Percentiles rank a stretch among this genome's conserved stretches.
phyloP scores from a whole-genome alignment of 2,329 filamentous ascomycete species.

The Ceratocystis smalleyi region DNA sequence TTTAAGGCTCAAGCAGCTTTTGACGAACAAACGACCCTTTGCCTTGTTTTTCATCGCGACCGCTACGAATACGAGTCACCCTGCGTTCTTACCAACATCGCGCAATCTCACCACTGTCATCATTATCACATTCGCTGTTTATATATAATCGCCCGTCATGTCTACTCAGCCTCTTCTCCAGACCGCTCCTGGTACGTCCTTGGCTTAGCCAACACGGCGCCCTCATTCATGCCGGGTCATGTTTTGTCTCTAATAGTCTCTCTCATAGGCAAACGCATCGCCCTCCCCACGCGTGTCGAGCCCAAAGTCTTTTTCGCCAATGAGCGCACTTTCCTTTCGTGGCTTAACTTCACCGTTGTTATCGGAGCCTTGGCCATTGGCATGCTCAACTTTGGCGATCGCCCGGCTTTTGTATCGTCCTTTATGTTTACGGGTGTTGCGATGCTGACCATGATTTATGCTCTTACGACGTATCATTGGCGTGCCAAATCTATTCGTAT shows the following conservation, averaged over 20 bases:
- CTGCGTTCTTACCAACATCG: background rate
- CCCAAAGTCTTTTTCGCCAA: conserved; percentile 99
- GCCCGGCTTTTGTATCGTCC: conserved; percentile 81
- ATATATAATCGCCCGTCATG: conserved; percentile 33
- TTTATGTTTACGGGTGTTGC: conserved; percentile 88
- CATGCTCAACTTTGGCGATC: conserved; percentile 95
- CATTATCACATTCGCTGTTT: conserved; percentile 5
- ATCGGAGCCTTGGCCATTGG: conserved; percentile 91
- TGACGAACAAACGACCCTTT: background rate
- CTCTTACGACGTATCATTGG: conserved; percentile 92
- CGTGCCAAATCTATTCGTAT: conserved; percentile 80
- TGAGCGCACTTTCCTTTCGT: conserved; percentile 96
- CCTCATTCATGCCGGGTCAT: too few relatives aligned
- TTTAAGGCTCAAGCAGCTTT: background rate
- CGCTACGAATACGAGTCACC: background rate
- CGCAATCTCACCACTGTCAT: conserved; percentile 17
- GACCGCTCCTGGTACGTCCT: conserved; percentile 64
- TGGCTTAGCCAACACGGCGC: background rate
- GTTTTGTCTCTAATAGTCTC: background rate
- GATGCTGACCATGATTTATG: conserved; percentile 91
- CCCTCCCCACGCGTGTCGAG: conserved; percentile 92
- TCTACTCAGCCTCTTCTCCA: conserved; percentile 94
- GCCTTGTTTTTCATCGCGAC: background rate
- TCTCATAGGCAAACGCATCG: conserved; percentile 82
- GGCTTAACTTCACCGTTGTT: conserved; percentile 99